These are phyloP conservation scores for Phlebopus sp. DNA, from an alignment of 1,284 basidiomycete species.

Conservation along the genomic window DNA sequence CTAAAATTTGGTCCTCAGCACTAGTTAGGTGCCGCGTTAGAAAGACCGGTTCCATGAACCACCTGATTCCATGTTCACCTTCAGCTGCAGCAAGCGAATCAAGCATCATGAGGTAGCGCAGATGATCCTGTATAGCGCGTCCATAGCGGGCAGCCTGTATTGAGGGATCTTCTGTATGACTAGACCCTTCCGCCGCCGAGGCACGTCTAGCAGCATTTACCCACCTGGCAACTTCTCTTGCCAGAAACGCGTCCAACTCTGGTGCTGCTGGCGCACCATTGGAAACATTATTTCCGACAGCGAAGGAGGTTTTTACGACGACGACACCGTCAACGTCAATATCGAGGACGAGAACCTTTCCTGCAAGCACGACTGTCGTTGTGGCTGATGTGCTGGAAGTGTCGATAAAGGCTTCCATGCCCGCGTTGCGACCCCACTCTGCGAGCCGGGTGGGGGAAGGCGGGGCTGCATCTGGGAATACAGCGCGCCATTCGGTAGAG, in stretches of 20 bases:
- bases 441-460: slow-evolving; percentile 45
- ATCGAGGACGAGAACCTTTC: slow-evolving; percentile 75
- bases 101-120: slow-evolving; percentile 69
- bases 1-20: slow-evolving; percentile 9
- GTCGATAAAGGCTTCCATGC: slow-evolving; percentile 74
- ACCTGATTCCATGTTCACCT: slow-evolving; percentile 62
- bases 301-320: slow-evolving; percentile 69
- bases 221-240: slow-evolving; percentile 51
- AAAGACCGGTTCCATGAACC: slow-evolving; percentile 66
- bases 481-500: slow-evolving; percentile 16
- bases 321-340: slow-evolving; percentile 55
- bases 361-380: slow-evolving; percentile 61
- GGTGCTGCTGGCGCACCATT: slow-evolving; percentile 42
- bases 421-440: slow-evolving; percentile 56
- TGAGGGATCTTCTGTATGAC: slow-evolving; percentile 39
- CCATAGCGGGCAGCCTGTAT: slow-evolving; percentile 44
- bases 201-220: slow-evolving; percentile 59
- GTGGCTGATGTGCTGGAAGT: slow-evolving; percentile 37
- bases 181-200: slow-evolving; percentile 32
- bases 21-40: slow-evolving; percentile 21
- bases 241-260: slow-evolving; percentile 58
- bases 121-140: slow-evolving; percentile 46
- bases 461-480: slow-evolving; percentile 29
- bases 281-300: slow-evolving; percentile 46
- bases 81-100: slow-evolving; percentile 65